Evolutionary conservation across 2,329 filamentous ascomycete species (phyloP), one percentile per base, ranked within the genome.

Genomic region (Allantophomopsis lycopodina): DNA sequence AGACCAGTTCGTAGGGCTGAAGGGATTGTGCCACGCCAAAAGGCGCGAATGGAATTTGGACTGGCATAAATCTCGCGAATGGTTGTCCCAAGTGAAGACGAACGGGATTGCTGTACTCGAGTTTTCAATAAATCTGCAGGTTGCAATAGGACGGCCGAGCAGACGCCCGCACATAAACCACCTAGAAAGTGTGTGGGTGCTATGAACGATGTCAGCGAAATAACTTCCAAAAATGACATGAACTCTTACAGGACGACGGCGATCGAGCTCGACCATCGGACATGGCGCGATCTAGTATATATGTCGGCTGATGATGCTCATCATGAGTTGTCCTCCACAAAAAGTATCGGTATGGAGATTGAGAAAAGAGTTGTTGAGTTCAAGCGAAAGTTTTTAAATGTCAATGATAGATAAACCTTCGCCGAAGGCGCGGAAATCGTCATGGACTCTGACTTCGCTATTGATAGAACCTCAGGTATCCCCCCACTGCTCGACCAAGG

Each of bases 71-170:
- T 85, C 28, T 76, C 65, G 51, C 75, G 74, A 44, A 94, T 65
- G 14, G 82, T 83, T 17, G 67, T 64, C 39, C 74, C 60, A 42
- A 96, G 73, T 2, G 85, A 76, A 48, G 74, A 72, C 34, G 73
- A 70, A 37, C 76, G 76, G 28, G 84, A 85, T 60, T 96, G 91
- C 58, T 98, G 91, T 32, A 96, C 79, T 36, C 91, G 81, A 21
- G 91, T 98, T 62, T 98, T 98, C 57, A 98, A 77, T 4, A 98
- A 79, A 62, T 98, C 91, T 53, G 91, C 83, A 18, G 91, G 91
- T 60, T 98, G 91, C 13, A 98, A 74, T 40, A 96, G 77, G 43
- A 94, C 78, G 40, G 91, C 88, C 39, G 87, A 91, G 47, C 85
- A 74, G 38, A 94, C 71, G 52, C 91, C 91, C 7, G 88, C 95